Evolutionary conservation across 192 early-diverging fungal species (phyloP), one percentile per base, ranked within the genome.

Genomic region (Linnemannia hyalina): DNA sequence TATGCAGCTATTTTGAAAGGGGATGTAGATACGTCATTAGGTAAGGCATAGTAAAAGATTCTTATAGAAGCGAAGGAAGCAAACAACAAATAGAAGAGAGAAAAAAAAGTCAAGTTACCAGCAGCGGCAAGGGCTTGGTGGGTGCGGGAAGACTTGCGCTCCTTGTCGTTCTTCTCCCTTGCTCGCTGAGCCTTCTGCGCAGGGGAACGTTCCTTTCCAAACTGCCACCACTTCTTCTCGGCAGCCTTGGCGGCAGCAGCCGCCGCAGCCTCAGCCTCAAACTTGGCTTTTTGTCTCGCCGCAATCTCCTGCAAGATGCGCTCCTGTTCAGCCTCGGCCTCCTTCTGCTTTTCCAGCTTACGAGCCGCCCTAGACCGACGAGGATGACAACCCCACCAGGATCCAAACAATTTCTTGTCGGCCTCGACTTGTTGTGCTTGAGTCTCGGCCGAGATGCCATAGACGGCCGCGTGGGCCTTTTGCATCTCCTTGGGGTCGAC

Each of bases 401-500:
- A 74, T 1, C 84, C 84, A 71, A 86, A 86, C 63, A 68, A 35
- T 68, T 81, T 86, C 76, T 86, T 86, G 60, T 86, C 84, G 2
- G 44, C 71, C 13, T 81, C 79, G 2, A 81, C 79, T 16, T 70
- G 72, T 6, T 73, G n/a, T 1, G 29, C 20, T 11, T 85, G 78
- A 0, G 26, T 36, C 5, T 36, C 38, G 7, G n/a, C 36, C 22
- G 38, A 36, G 10, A 68, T 16, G 38, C 76, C 76, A 69, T 86
- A 86, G 4, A 86, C 52, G 5, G 84, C 84, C 2, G 52, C 74
- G 54, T 86, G 84, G 11, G 79, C 84, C 52, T 77, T 80, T 65
- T 78, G 80, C 84, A 86, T 86, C 73, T 86, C 84, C 72, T 86
- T 86, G 35, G 84, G 84, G 47, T 86, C 84, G 57, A 86, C 84